These are phyloP conservation scores for Polytrichum formosum DNA, from an alignment of 225 moss, liverwort and hornwort genomes.

Conservation along the genomic window DNA sequence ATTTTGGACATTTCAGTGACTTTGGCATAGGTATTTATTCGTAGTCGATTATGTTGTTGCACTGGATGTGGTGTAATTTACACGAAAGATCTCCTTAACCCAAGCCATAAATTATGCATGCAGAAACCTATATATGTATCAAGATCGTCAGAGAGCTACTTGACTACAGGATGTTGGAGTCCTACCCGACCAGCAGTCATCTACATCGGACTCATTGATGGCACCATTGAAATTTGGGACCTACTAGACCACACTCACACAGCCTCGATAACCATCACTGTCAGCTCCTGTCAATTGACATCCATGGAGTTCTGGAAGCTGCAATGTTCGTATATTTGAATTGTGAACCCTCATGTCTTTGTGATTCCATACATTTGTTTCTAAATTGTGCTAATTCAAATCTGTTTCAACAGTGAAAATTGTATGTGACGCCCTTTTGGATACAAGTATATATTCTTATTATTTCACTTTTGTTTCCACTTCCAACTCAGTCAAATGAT, in stretches of 20 bases:
- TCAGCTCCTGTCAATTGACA: conserved; percentile 78
- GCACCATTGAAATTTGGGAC: conserved; percentile 92
- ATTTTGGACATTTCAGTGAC: no score
- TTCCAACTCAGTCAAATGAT: no score
- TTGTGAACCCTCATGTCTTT: background rate
- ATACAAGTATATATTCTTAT: background rate
- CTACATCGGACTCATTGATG: conserved; percentile 77
- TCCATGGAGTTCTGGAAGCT: conserved; percentile 82
- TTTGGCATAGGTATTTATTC: no score
- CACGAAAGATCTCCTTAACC: no score
- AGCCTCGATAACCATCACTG: conserved; percentile 75
- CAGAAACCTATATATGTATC: conserved; percentile 84
- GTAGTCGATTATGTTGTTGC: no score
- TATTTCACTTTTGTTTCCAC: no score
- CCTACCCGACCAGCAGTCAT: conserved; percentile 83
- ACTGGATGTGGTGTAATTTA: no score
- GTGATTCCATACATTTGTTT: background rate
- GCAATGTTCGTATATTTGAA: conserved; percentile 11
- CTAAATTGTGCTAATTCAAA: background rate
- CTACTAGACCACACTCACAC: conserved; percentile 82
- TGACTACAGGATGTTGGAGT: conserved; percentile 91
- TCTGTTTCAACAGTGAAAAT: background rate
- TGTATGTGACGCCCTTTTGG: background rate
- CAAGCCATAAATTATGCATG: background rate
- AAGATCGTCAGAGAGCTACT: conserved; percentile 66